Evolutionary conservation across 2,329 filamentous ascomycete species (phyloP), one percentile per base, ranked within the genome.

Genomic region (Alternaria postmessia): DNA sequence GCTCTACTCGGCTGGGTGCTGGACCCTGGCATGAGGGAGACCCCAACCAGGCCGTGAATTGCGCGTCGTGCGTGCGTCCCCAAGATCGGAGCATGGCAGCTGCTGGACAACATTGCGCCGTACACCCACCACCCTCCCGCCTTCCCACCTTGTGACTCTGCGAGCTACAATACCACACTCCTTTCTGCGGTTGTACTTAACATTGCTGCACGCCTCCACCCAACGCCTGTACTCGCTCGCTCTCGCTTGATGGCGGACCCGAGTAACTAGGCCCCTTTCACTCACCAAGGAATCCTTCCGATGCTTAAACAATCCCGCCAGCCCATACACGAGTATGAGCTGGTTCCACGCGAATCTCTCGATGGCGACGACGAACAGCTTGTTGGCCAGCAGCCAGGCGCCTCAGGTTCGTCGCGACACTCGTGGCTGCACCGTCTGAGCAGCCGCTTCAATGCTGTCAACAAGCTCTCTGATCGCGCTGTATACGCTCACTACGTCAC

Each of bases 401-500:
- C 54, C 18, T 61, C 68, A 7, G 47, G 52, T 6, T 20, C 55
- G 16, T 63, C 72, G 11, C 51, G 61, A 3, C 62, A 66, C 5
- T 74, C 74, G 41, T 78, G 75, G 75, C 59, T 73, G 36, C 52
- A 54, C 39, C 67, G 61, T 26, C 51, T 75, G 24, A 49, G 55
- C 53, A 57, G 57, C 46, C 54, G 53, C 12, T 60, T 75, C 18
- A 67, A 64, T 12, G 61, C 64, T 48, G 62, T 76, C 5, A 69
- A 72, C 51, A 72, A 70, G 32, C 61, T 78, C 44, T 67, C 69
- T 20, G 67, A 73, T 51, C 70, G 70, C 26, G 66, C 74, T 12
- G 61, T 70, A 22, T 78, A 75, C 65, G 66, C 67, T 18, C 73
- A 71, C 62, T 72, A 72, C 48, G 68, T 77, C 24, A 77, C 74